Base-by-base conservation (phyloP, 2,329 filamentous ascomycete species). In the Emergomyces orientalis region DNA sequence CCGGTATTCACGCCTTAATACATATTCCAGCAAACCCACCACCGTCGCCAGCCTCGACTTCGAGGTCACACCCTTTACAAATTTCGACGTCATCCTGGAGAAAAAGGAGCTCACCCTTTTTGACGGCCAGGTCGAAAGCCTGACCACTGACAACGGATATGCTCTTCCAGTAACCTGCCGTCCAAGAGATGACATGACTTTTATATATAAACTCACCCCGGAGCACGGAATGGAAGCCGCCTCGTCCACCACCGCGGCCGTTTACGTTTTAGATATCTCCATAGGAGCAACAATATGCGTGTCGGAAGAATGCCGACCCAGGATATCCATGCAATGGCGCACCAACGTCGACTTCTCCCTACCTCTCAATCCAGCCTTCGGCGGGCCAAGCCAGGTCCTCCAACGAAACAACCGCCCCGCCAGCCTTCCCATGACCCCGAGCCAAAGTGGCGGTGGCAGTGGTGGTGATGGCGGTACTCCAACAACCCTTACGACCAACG, bases 111-210 rank as follows among this genome's bases (percentile, higher is more conserved):
- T 86, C 17, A 68, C 70, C 1, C 67, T 85, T 19, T 75, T 76
- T 41, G 77, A 80, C 61, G 81, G 81, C 17, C 72, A 74, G 5
- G 77, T 81, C 22, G 77, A 81, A 63, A 67, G 76, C 3, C 70
- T 80, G 17, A 77, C 76, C 41, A 67, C 74, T 11, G 69, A 68
- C 3, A 68, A 72, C 3, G 73, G 75, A 19, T 69, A 76, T 19
- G 63, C 65, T 13, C 71, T 74, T 8, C 75, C 78, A 0, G 72
- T 79, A 19, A 68, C 71, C 13, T 79, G 80, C 67, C 78, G 77
- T 17, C 80, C 82, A 14, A 79, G 82, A 63, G 83, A 86, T 63
- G 81, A 84, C 67, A 71, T 83, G n/a, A 82, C 82, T 0, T 74
- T 84, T 59, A 72, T 86, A 25, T 86, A 84, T 70, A 82, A 80